Percentiles rank a stretch among this genome's conserved stretches.
Evolutionary conservation across 2,329 filamentous ascomycete genomes (phyloP).

Genomic region (Thelonectria olida): DNA sequence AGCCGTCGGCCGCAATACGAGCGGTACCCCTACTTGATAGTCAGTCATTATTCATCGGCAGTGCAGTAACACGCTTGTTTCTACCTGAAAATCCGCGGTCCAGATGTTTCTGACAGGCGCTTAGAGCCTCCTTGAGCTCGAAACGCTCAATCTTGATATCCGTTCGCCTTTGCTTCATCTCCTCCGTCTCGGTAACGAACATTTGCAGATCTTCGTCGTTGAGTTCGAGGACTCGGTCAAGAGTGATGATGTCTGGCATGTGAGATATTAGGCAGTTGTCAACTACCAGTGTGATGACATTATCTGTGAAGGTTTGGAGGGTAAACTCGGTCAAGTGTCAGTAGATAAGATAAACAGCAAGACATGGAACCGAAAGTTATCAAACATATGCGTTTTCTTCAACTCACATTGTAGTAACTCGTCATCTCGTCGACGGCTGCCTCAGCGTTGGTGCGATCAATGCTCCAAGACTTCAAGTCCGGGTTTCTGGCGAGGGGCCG

Average conservation of each 20-base stretch:
- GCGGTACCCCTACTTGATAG: not conserved
- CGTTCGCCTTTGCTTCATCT: not conserved
- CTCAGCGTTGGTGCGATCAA: conserved; percentile 3
- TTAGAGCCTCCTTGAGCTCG: not conserved
- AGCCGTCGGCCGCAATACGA: not conserved
- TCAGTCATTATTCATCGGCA: not conserved
- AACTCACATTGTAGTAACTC: conserved; percentile 9
- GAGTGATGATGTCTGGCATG: not conserved
- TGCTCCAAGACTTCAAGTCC: not conserved
- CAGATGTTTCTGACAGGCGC: conserved; percentile 1
- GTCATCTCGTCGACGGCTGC: not conserved
- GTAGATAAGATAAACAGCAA: not conserved
- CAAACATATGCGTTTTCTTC: too few relatives aligned
- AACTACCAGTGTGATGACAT: conserved; percentile 7
- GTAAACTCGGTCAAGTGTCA: not conserved
- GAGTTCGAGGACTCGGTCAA: conserved; percentile 3
- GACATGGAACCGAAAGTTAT: not conserved
- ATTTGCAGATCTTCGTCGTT: not conserved
- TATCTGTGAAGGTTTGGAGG: conserved; percentile 12
- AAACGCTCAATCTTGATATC: conserved; percentile 2
- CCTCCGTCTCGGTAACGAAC: not conserved
- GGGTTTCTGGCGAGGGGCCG: not conserved
- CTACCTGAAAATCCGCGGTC: conserved; percentile 8
- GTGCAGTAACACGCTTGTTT: not conserved
- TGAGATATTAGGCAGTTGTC: conserved; percentile 10